Conservation (phyloP, 2,329 filamentous ascomycete genomes). For the Talaromyces verruculosus region DNA sequence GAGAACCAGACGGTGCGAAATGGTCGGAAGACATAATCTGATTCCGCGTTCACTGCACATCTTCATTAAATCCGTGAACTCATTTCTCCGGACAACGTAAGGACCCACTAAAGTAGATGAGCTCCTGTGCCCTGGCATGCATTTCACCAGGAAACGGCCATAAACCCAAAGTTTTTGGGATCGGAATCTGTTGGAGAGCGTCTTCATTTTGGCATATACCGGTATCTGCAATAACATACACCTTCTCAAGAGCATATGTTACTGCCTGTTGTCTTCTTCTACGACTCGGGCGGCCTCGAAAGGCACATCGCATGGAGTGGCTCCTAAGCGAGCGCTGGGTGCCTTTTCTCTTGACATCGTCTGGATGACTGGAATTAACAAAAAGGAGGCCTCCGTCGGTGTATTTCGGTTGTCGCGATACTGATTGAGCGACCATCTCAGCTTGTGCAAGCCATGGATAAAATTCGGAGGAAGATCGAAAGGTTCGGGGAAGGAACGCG, state of each 20-base stretch:
- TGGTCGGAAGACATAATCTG: conserved; percentile 29
- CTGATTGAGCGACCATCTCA: conserved; percentile 7
- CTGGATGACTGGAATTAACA: conserved; percentile 19
- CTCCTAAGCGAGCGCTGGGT: conserved; percentile 22
- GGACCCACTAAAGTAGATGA: conserved; percentile 23
- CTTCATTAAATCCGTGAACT: too few relatives aligned
- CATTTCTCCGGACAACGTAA: too few relatives aligned
- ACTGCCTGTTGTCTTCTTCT: conserved; percentile 5
- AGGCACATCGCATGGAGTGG: conserved; percentile 23
- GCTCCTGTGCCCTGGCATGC: conserved; percentile 19
- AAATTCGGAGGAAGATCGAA: neutral
- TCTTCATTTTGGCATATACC: too few relatives aligned
- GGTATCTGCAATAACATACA: neutral
- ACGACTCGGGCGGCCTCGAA: conserved; percentile 20
- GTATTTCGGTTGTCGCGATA: neutral
- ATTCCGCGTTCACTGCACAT: conserved; percentile 8
- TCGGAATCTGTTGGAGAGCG: neutral
- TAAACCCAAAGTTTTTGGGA: conserved; percentile 10
- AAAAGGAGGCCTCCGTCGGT: conserved; percentile 12
- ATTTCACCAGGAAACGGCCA: conserved; percentile 21
- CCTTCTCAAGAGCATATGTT: conserved; percentile 19
- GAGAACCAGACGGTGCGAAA: conserved; percentile 32
- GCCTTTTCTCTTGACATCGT: conserved; percentile 17
- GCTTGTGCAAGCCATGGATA: neutral
- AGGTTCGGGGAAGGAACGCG: neutral